A percentile compares a stretch with the other conserved stretches of the same genome.
These are phyloP conservation scores for Blastobotrys capitulatus DNA, from an alignment of 1,139 yeast genomes.

Conservation along the genomic window DNA sequence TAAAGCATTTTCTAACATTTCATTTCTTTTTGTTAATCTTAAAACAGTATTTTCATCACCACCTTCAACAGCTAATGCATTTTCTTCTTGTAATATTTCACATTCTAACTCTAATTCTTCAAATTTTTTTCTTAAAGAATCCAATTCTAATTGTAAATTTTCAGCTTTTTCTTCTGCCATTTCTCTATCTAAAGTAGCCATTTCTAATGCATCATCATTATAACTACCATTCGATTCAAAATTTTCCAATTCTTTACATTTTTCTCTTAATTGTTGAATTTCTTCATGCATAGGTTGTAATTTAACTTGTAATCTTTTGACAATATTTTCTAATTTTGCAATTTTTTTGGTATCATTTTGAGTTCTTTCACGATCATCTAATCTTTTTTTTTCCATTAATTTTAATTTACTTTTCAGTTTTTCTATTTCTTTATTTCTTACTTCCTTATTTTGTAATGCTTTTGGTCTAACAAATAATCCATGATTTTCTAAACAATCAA, in stretches of 20 bases:
- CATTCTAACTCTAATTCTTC: constrained; percentile 40
- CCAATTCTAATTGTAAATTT: constrained; percentile 32
- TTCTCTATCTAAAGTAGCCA: constrained; percentile 50
- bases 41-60: constrained; percentile 29
- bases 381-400: constrained; percentile 29
- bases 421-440: constrained; percentile 24
- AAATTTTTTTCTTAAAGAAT: constrained; percentile 36
- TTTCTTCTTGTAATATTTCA: constrained; percentile 43
- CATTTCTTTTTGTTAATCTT: constrained; percentile 38
- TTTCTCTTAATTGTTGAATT: constrained; percentile 27
- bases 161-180: constrained; percentile 43
- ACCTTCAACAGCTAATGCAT: constrained; percentile 30
- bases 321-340: constrained; percentile 36
- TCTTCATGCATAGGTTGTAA: constrained; percentile 35
- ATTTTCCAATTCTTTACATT: constrained; percentile 23
- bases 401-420: constrained; percentile 28
- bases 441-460: constrained; percentile 13
- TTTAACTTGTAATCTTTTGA: constrained; percentile 34
- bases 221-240: constrained; percentile 22
- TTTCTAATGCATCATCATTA: constrained; percentile 45
- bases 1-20: constrained; percentile 38
- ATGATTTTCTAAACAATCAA: constrained; percentile 41
- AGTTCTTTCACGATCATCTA: constrained; percentile 28
- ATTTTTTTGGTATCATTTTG: constrained; percentile 29
- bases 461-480: constrained; percentile 43